These are phyloP conservation scores for Coelastrella sp. DNA, from an alignment of 139 green algal genomes.

Conservation along the genomic window DNA sequence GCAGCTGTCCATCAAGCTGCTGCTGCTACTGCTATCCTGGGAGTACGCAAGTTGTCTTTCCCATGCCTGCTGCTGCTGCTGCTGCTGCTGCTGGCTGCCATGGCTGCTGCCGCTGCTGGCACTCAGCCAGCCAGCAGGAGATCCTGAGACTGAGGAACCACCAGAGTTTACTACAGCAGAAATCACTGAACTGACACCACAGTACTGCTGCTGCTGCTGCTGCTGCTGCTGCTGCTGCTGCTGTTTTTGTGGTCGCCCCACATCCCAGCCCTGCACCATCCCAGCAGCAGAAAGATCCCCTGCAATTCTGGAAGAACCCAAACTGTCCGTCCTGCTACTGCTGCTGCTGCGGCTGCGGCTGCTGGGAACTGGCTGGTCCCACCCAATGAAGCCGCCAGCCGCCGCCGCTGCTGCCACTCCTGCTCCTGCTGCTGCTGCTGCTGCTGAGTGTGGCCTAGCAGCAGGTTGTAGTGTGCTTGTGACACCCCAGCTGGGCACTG, in stretches of 20 bases:
- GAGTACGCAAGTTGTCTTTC: background rate
- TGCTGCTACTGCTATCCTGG: conserved; percentile 8
- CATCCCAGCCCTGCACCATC: background rate
- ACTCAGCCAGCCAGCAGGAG: background rate
- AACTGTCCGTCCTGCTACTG: background rate
- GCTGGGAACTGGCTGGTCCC: too few species aligned
- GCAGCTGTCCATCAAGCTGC: background rate
- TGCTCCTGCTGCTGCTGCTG: background rate
- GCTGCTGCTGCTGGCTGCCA: background rate
- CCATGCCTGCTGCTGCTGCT: background rate
- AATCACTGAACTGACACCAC: too few species aligned
- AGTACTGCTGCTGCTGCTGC: background rate
- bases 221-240: background rate
- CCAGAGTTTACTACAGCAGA: too few species aligned
- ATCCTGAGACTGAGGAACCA: too few species aligned
- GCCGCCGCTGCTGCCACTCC: background rate
- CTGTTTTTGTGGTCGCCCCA: background rate
- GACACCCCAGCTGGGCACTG: background rate
- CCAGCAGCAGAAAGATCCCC: background rate
- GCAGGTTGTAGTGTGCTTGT: background rate
- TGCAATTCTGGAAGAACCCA: too few species aligned
- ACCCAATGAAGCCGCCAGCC: background rate
- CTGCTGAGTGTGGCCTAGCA: background rate
- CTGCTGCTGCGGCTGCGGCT: background rate
- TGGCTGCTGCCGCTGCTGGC: conserved; percentile 4